A percentile compares a stretch with the other conserved stretches of the same genome.
Evolutionary conservation across 139 green algal genomes (phyloP).

Genomic region (Chlorella sp.): DNA sequence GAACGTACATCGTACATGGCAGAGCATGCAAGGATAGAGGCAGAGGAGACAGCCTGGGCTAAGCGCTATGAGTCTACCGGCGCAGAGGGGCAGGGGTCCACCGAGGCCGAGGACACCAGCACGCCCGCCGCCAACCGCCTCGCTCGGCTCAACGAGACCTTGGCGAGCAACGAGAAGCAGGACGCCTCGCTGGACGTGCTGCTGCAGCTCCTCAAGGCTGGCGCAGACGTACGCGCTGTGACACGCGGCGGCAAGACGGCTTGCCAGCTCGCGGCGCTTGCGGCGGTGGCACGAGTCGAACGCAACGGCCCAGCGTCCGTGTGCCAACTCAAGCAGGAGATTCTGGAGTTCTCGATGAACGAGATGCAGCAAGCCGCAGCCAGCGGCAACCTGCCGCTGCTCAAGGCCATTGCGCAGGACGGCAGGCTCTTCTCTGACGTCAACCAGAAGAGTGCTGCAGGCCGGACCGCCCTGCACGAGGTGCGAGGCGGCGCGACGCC

Average conservation of each 20-base stretch:
- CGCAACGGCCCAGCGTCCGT: too few species aligned
- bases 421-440: not conserved
- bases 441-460: not conserved
- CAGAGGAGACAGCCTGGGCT: too few species aligned
- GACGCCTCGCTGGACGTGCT: not conserved
- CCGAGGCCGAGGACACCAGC: not conserved
- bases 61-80: too few species aligned
- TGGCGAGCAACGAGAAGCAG: too few species aligned
- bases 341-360: not conserved
- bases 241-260: not conserved
- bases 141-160: not conserved
- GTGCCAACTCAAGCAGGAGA: not conserved
- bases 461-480: not conserved
- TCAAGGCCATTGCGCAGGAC: not conserved
- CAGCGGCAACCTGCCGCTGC: not conserved
- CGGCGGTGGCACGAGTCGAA: too few species aligned
- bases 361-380: not conserved
- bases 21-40: too few species aligned
- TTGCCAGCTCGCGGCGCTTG: too few species aligned
- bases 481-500: too few species aligned
- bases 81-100: too few species aligned
- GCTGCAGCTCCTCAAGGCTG: not conserved
- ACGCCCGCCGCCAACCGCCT: not conserved
- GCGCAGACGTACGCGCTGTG: not conserved
- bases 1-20: too few species aligned